Percentiles rank a stretch among this genome's conserved stretches.
phyloP scores from a whole-genome alignment of 1,139 yeast species.

The Petasospora fabianii region DNA sequence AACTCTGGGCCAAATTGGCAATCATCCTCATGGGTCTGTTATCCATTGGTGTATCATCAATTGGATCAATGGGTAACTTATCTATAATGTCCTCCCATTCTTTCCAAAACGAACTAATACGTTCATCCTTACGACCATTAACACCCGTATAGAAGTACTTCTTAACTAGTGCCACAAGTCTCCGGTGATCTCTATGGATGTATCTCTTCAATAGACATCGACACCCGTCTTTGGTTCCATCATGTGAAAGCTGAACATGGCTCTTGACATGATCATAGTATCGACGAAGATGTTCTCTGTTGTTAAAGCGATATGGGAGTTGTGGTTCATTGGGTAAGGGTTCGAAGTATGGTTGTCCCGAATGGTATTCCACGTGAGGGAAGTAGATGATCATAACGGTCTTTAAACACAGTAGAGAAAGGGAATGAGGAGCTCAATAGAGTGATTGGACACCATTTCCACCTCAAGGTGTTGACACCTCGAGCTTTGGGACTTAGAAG shows the following conservation, averaged over 20 bases:
- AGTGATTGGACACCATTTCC: too few relatives aligned
- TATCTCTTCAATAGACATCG: constrained; percentile 3
- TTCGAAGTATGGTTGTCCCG: constrained; percentile 3
- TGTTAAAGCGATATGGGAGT: constrained; percentile 6
- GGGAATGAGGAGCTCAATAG: too few relatives aligned
- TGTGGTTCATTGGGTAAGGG: not conserved
- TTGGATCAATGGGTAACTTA: not conserved
- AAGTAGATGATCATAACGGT: constrained; percentile 10
- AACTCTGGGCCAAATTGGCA: constrained; percentile 1
- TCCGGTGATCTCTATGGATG: constrained; percentile 7
- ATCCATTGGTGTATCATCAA: constrained; percentile 1
- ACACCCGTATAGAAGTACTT: constrained; percentile 10
- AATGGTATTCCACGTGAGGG: constrained; percentile 3
- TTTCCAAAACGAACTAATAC: constrained; percentile 7
- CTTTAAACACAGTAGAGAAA: too few relatives aligned
- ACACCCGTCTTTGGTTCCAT: constrained; percentile 9
- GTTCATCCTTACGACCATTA: constrained; percentile 4
- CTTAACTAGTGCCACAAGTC: constrained; percentile 3
- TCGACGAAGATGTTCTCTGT: constrained; percentile 1
- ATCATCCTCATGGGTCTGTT: constrained; percentile 4
- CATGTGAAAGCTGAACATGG: constrained; percentile 7
- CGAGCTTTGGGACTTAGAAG: too few relatives aligned
- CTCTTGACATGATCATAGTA: constrained; percentile 8
- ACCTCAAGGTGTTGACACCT: too few relatives aligned
- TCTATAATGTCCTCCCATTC: constrained; percentile 1